phyloP scores from a whole-genome alignment of 106 monocot species.

The Xerophyta viscosa region DNA sequence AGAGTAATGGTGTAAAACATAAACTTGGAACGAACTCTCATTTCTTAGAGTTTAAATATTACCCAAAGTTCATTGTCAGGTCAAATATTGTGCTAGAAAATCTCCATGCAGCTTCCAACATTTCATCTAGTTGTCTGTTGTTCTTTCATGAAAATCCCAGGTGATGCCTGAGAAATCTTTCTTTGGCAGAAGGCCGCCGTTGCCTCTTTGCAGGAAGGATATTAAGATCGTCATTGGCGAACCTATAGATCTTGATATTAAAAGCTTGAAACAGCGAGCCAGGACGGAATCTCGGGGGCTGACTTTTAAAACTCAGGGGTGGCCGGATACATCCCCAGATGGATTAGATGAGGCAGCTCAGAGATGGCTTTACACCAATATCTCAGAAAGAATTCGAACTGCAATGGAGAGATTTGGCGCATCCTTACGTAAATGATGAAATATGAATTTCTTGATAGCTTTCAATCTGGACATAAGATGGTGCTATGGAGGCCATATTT shows the following conservation, averaged over 20 bases:
- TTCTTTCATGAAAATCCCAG: constrained; percentile 20
- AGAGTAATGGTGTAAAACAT: too few species aligned
- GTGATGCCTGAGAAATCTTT: constrained; percentile 92
- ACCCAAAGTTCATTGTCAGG: too few species aligned
- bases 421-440: constrained; percentile 1
- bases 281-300: constrained; percentile 8
- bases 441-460: too few species aligned
- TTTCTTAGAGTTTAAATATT: too few species aligned
- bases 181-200: constrained; percentile 57
- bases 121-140: neutral
- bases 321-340: constrained; percentile 37
- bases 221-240: constrained; percentile 73
- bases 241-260: constrained; percentile 69
- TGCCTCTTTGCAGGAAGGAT: constrained; percentile 64
- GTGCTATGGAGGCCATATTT: too few species aligned
- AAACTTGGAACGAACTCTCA: too few species aligned
- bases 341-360: constrained; percentile 66
- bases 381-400: constrained; percentile 58
- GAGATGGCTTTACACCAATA: constrained; percentile 66
- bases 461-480: too few species aligned
- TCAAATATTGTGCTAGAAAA: neutral
- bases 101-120: neutral
- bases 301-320: constrained; percentile 26
- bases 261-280: constrained; percentile 43
- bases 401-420: constrained; percentile 52